Evolutionary conservation across 305 asterid genomes (phyloP), one percentile per base, ranked within the genome.

Genomic region (Rubia balearica): DNA sequence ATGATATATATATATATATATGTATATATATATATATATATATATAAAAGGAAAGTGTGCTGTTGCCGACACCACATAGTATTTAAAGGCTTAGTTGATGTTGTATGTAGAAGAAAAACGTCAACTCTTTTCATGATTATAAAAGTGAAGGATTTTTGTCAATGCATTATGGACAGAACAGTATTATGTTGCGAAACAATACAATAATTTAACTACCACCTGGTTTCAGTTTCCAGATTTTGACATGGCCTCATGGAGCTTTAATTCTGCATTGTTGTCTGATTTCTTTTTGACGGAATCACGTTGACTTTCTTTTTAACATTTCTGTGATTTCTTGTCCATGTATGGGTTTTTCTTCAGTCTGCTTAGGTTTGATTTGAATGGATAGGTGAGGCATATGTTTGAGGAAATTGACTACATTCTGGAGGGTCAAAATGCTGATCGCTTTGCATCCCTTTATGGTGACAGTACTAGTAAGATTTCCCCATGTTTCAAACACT

Each of bases 401-500:
- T 91, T 91, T 57, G 88, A 91, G 62, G 99, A 94, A 87, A 94
- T 94, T 80, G 99, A 94, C 83, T 94, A 94, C 83, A 82, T 91
- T 74, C 77, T 89, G 86, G 99, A 94, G 85, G 99, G 91, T 75
- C 86, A 89, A 79, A 91, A 94, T 81, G 96, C 97, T 65, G 98
- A 91, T 84, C 96, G 98, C 69, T 94, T 94, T 72, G 96, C 96
- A 65, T 72, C 83, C 76, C 89, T 94, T 63, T 94, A 87, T 77
- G 93, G 89, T 72, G 78, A 78, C 74, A 43, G 57, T 64, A 69
- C 78, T 46, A 19, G 98, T 93, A 83, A 78, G 96, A 85, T 65
- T 74, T 67, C 55, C 9, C 43, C 12, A 27, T 36, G 33, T 17
- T 7, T 8, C 0, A 49, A n/a, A 64, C 51, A 4, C 0, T 64